Evolutionary conservation across 352 stramenopile genomes (phyloP).

Genomic region (Phytophthora pluvialis): DNA sequence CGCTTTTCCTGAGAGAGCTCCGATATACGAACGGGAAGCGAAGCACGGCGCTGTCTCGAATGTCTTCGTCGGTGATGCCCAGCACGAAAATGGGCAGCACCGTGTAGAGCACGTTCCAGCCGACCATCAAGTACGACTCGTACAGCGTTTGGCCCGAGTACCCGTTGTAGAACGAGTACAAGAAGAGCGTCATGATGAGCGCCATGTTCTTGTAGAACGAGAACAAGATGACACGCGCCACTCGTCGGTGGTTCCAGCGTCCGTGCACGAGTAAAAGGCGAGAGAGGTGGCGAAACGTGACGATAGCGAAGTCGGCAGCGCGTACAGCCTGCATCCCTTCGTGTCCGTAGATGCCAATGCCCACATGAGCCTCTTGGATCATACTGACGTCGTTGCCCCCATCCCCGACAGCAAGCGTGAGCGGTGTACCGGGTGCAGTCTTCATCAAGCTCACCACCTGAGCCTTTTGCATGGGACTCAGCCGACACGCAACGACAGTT

Average conservation of each 20-base stretch:
- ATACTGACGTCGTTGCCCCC: constrained; percentile 99
- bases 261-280: constrained; percentile 82
- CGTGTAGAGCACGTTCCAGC: constrained; percentile 97
- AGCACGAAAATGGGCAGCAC: constrained; percentile 93
- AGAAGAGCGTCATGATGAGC: constrained; percentile 95
- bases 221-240: constrained; percentile 85
- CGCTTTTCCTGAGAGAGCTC: constrained; percentile 62
- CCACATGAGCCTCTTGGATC: constrained; percentile 99
- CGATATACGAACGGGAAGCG: constrained; percentile 85
- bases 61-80: constrained; percentile 85
- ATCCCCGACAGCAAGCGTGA: constrained; percentile 97
- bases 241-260: constrained; percentile 85
- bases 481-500: constrained; percentile 86
- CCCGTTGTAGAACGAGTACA: constrained; percentile 85
- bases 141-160: constrained; percentile 93
- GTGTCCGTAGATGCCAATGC: constrained; percentile 98
- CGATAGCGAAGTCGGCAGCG: constrained; percentile 86
- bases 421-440: constrained; percentile 57
- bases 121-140: constrained; percentile 90
- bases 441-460: constrained; percentile 96
- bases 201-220: constrained; percentile 94
- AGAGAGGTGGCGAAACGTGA: constrained; percentile 81
- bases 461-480: constrained; percentile 93
- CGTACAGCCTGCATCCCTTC: constrained; percentile 94
- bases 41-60: constrained; percentile 72